A percentile compares a stretch with the other conserved stretches of the same genome.
These are phyloP conservation scores for Apiospora koreana DNA, from an alignment of 2,329 filamentous ascomycete species.

Conservation along the genomic window DNA sequence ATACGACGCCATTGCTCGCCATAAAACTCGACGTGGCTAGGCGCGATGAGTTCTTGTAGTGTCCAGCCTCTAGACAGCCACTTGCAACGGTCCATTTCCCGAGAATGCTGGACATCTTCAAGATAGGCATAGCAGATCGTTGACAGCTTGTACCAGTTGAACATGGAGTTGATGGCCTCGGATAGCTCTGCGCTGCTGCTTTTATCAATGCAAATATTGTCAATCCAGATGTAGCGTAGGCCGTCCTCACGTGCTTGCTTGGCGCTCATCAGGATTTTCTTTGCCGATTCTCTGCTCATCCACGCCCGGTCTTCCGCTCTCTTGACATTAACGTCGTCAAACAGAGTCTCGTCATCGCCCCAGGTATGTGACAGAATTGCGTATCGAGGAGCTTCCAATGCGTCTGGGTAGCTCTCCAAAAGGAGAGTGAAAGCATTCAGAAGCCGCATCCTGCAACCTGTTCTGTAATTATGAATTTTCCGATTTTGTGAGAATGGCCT, in stretches of 20 bases:
- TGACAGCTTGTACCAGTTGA: not conserved
- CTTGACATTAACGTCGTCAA: not conserved
- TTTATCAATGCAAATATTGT: not conserved
- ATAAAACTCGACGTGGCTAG: not conserved
- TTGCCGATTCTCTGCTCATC: not conserved
- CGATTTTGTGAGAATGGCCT: too few relatives aligned
- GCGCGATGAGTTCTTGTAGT: not conserved
- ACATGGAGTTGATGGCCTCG: not conserved
- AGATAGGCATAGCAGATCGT: not conserved
- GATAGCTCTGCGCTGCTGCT: not conserved
- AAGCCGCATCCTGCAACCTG: not conserved
- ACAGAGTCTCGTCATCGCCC: not conserved
- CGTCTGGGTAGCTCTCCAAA: not conserved
- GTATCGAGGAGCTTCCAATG: not conserved
- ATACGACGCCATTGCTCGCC: not conserved
- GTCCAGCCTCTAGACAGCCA: not conserved
- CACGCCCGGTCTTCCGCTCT: not conserved
- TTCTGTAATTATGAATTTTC: too few relatives aligned
- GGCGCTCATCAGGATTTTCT: not conserved
- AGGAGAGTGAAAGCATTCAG: not conserved
- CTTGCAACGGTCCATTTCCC: not conserved
- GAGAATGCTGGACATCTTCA: not conserved
- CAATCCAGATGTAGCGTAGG: not conserved
- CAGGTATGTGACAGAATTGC: not conserved
- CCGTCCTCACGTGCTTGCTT: not conserved